Evolutionary conservation across 768 basidiomycete species (phyloP).

Genomic region (Agaricus bisporus): DNA sequence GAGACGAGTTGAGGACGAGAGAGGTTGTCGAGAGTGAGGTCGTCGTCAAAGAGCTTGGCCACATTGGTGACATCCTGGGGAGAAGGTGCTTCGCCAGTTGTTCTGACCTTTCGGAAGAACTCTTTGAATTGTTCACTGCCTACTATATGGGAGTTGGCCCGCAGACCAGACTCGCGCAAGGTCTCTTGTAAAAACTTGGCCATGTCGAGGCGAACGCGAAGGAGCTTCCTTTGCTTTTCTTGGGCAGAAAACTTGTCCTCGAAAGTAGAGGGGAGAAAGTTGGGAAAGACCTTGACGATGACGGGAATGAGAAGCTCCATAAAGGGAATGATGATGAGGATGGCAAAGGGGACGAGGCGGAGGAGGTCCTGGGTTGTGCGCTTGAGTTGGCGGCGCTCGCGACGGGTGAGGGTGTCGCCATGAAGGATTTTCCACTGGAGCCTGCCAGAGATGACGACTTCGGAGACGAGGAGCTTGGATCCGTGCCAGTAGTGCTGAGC

Average conservation of each 20-base stretch:
- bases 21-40: conserved; percentile 95
- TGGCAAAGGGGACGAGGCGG: conserved; percentile 90
- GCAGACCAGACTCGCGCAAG: conserved; percentile 87
- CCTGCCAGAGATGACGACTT: conserved; percentile 84
- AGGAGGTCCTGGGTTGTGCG: conserved; percentile 92
- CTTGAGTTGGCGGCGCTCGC: conserved; percentile 90
- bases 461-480: conserved; percentile 87
- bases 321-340: conserved; percentile 94
- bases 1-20: conserved; percentile 97
- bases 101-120: conserved; percentile 97
- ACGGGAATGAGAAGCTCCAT: conserved; percentile 97
- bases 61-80: conserved; percentile 87
- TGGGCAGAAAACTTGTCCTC: conserved; percentile 96
- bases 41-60: conserved; percentile 95
- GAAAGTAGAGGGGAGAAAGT: conserved; percentile 97
- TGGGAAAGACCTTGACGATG: conserved; percentile 94
- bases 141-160: conserved; percentile 89
- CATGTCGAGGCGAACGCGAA: conserved; percentile 95
- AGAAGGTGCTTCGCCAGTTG: conserved; percentile 92
- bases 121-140: conserved; percentile 96
- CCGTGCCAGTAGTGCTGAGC: conserved; percentile 97
- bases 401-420: conserved; percentile 84
- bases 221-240: conserved; percentile 93
- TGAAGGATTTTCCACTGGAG: conserved; percentile 91
- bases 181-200: conserved; percentile 99